Evolutionary conservation across 2,329 filamentous ascomycete species (phyloP).

Genomic region (Capronia americana): DNA sequence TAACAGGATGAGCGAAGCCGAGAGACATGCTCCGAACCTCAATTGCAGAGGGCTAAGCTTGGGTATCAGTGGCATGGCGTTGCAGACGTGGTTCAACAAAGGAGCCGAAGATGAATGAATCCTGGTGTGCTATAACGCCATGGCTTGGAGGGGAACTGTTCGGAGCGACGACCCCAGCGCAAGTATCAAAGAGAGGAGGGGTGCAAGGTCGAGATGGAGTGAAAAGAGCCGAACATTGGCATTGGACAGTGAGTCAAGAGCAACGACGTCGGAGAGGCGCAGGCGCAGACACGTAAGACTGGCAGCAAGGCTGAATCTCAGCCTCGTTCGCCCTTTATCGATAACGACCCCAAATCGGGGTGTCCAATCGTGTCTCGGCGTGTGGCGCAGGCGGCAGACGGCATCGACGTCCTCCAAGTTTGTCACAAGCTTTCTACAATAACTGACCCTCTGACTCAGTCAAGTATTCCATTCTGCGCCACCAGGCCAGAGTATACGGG

Average conservation of each 20-base stretch:
- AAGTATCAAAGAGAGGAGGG: neutral
- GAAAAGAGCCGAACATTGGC: neutral
- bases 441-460: neutral
- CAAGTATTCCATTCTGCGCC: neutral
- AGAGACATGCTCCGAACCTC: slow-evolving; percentile 71
- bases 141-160: neutral
- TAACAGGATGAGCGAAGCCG: slow-evolving; percentile 65
- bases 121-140: slow-evolving; percentile 15
- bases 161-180: neutral
- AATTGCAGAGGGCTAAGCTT: slow-evolving; percentile 73
- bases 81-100: neutral
- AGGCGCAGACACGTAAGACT: slow-evolving; percentile 2
- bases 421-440: neutral
- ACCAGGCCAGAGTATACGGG: neutral
- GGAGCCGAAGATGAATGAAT: neutral
- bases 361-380: neutral
- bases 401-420: neutral
- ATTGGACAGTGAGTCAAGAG: neutral
- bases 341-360: neutral
- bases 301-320: neutral
- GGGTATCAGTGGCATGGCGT: slow-evolving; percentile 47
- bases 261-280: neutral
- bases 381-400: neutral
- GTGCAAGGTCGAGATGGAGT: neutral
- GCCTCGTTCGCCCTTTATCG: neutral